Evolutionary conservation across 1,139 yeast genomes (phyloP), one percentile per base, ranked within the genome.

Genomic region (Taphrina betulina): DNA sequence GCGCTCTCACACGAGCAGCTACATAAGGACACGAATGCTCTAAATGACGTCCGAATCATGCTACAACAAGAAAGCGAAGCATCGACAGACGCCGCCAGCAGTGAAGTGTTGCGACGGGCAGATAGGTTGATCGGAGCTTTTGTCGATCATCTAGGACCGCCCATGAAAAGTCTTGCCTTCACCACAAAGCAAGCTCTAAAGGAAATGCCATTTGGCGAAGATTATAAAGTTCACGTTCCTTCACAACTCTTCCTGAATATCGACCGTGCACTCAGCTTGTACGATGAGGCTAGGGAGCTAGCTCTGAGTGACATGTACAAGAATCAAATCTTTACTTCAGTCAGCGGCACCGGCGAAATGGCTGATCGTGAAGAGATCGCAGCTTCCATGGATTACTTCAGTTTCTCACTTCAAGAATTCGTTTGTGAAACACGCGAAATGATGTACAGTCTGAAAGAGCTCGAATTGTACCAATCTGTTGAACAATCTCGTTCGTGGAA

Each of bases 351-450:
- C 65, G 72, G 46, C 68, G 72, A n/a, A 73, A 75, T 48, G 59
- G 78, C 85, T 0, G 83, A 82, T 59, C 84, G 83, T 62, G 95
- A 86, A 67, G 92, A 84, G 62, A 84, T 85, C 3, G 85, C 92
- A 0, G 95, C 95, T 0, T 80, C 87, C 57, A 85, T 94, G 71
- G 94, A 92, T 1, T 85, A 86, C 65, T 86, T 85, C 66, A 77
- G 89, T 0, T 78, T 82, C 34, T 75, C 85, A 33, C 66, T 87
- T 38, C 78, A 79, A 2, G 80, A 83, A 57, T 81, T 80, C 64
- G 82, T 87, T 0, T 73, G 73, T 51, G 89, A 82, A 60, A 69
- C 85, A 55, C 68, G 70, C 31, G 72, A 68, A 3, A 79, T 81
- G 60, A 69, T 85, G 41, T 69, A 71, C 22, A 64, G 76, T 8